Evolutionary conservation across 768 basidiomycete species (phyloP).

Genomic region (Lentinula guzmanii): DNA sequence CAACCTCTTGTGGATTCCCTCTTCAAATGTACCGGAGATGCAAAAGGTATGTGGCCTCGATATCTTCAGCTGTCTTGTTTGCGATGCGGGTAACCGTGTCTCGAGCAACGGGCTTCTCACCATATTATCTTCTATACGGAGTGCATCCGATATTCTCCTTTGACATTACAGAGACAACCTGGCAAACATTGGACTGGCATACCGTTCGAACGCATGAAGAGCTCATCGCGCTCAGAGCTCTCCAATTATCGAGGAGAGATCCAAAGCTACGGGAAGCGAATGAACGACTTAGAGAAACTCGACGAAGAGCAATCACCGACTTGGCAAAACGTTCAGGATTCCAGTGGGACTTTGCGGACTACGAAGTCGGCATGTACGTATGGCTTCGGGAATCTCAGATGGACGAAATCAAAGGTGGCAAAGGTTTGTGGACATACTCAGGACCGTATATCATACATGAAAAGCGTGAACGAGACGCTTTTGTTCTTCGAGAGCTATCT

Average conservation of each 20-base stretch:
- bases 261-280: slow-evolving; percentile 10
- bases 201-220: slow-evolving; percentile 15
- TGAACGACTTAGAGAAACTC: slow-evolving; percentile 6
- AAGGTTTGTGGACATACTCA: slow-evolving; percentile 20
- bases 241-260: slow-evolving; percentile 17
- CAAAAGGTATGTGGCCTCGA: slow-evolving; percentile 19
- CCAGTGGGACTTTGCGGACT: slow-evolving; percentile 12
- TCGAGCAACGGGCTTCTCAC: slow-evolving; percentile 22
- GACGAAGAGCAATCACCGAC: slow-evolving; percentile 8
- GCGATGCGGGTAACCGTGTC: slow-evolving; percentile 19
- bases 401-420: slow-evolving; percentile 22
- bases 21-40: slow-evolving; percentile 13
- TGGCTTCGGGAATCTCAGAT: slow-evolving; percentile 25
- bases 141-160: slow-evolving; percentile 21
- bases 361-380: slow-evolving; percentile 22
- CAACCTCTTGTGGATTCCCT: slow-evolving; percentile 17
- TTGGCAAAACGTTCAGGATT: slow-evolving; percentile 12
- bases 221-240: slow-evolving; percentile 16
- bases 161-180: slow-evolving; percentile 21
- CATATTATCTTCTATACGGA: slow-evolving; percentile 26
- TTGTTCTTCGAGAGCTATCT: background rate
- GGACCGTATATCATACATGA: slow-evolving; percentile 18
- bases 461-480: background rate
- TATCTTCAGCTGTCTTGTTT: slow-evolving; percentile 18
- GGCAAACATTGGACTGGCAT: slow-evolving; percentile 21